phyloP scores from a whole-genome alignment of 1,139 yeast species.

The Candida sojae region DNA sequence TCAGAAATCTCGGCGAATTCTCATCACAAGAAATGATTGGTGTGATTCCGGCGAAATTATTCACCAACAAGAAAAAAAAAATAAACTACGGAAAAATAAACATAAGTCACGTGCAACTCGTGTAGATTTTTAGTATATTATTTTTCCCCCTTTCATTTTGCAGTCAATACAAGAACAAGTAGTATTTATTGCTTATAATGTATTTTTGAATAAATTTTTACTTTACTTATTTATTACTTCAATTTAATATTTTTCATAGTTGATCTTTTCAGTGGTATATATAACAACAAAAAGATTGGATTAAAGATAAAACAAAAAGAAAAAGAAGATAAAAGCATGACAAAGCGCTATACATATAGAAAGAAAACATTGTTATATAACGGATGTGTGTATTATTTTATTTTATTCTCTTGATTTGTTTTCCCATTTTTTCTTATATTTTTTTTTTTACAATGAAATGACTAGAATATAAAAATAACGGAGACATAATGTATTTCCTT shows the following conservation, averaged over 20 bases:
- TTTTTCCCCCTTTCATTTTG: background rate
- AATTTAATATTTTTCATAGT: background rate
- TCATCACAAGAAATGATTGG: background rate
- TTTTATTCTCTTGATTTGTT: background rate
- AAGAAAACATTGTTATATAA: too few relatives aligned
- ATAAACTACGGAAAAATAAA: background rate
- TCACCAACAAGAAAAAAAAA: background rate
- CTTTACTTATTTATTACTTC: background rate
- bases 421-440: background rate
- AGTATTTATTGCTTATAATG: background rate
- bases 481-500: slow-evolving; percentile 2
- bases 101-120: background rate
- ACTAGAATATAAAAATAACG: slow-evolving; percentile 1
- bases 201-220: background rate
- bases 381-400: too few relatives aligned
- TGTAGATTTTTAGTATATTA: background rate
- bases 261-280: background rate
- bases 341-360: background rate
- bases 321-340: background rate
- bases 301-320: background rate
- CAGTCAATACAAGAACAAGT: background rate
- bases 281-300: background rate
- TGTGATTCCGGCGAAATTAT: background rate
- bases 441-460: slow-evolving; percentile 2
- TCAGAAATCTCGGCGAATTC: slow-evolving; percentile 1